Conservation (phyloP, 352 stramenopile genomes). For the Phytophthora hybrid region DNA sequence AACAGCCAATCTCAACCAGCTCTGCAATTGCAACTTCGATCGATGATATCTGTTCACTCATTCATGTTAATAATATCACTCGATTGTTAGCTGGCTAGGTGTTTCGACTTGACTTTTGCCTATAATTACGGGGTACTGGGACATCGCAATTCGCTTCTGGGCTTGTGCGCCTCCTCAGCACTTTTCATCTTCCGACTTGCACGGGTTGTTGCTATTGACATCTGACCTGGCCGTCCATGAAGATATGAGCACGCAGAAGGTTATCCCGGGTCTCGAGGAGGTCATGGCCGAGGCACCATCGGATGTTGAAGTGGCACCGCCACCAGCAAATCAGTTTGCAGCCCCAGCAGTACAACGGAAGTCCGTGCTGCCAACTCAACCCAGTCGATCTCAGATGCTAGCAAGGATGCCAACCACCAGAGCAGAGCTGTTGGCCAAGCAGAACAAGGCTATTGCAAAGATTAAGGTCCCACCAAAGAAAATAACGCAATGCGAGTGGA, state of each 20-base stretch:
- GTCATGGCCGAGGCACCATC: constrained; percentile 9
- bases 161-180: constrained; percentile 21
- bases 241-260: constrained; percentile 40
- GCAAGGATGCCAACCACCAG: constrained; percentile 32
- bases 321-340: background rate
- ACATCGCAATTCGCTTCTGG: constrained; percentile 22
- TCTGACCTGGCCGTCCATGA: constrained; percentile 15
- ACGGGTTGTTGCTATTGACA: background rate
- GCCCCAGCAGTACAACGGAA: background rate
- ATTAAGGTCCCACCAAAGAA: constrained; percentile 38
- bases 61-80: background rate
- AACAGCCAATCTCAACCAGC: no score
- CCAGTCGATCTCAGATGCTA: constrained; percentile 24
- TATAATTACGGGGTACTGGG: constrained; percentile 21
- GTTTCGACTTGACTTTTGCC: constrained; percentile 20
- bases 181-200: constrained; percentile 19
- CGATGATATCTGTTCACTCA: no score
- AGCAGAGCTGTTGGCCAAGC: constrained; percentile 38
- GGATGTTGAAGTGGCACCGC: constrained; percentile 21
- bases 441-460: constrained; percentile 33
- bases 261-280: constrained; percentile 39
- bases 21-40: background rate
- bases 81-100: constrained; percentile 5
- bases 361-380: constrained; percentile 12
- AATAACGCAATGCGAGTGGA: constrained; percentile 49